These are phyloP conservation scores for Curvularia lunata DNA, from an alignment of 2,329 filamentous ascomycete species.

Conservation along the genomic window DNA sequence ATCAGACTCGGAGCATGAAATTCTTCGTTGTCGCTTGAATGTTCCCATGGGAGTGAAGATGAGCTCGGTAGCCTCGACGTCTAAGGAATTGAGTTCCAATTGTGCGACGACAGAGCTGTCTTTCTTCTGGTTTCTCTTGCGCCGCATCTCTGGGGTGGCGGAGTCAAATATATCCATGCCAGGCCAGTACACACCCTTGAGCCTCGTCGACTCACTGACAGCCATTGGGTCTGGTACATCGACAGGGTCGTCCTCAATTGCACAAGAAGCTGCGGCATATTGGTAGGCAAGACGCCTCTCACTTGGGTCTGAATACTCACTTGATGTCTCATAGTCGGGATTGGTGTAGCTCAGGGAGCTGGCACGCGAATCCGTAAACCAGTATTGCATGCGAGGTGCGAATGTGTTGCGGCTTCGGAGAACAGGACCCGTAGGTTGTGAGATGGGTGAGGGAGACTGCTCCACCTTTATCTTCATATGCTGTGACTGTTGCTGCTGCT, in stretches of 20 bases:
- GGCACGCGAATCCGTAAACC: slow-evolving; percentile 44
- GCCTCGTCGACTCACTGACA: slow-evolving; percentile 53
- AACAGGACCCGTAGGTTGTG: slow-evolving; percentile 32
- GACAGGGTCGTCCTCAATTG: slow-evolving; percentile 40
- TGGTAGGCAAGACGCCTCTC: slow-evolving; percentile 33
- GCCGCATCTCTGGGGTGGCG: slow-evolving; percentile 73
- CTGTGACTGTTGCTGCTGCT: slow-evolving; percentile 33
- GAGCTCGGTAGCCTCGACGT: slow-evolving; percentile 68
- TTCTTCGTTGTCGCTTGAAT: slow-evolving; percentile 52
- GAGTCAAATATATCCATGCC: slow-evolving; percentile 85
- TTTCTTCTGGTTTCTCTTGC: slow-evolving; percentile 80
- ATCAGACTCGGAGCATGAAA: slow-evolving; percentile 54
- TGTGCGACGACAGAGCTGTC: slow-evolving; percentile 71
- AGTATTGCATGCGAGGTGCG: slow-evolving; percentile 48
- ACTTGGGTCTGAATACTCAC: slow-evolving; percentile 46
- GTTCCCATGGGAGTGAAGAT: slow-evolving; percentile 61
- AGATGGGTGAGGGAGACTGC: slow-evolving; percentile 38
- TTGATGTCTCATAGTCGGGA: slow-evolving; percentile 47
- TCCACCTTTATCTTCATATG: slow-evolving; percentile 47
- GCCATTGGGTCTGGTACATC: slow-evolving; percentile 34
- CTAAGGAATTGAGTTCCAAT: slow-evolving; percentile 68
- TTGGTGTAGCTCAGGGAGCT: slow-evolving; percentile 48
- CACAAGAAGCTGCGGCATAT: slow-evolving; percentile 37
- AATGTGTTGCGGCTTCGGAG: slow-evolving; percentile 42
- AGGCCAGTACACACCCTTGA: slow-evolving; percentile 77